Conservation (phyloP, 1,139 yeast genomes). For the Blastobotrys niveus region DNA sequence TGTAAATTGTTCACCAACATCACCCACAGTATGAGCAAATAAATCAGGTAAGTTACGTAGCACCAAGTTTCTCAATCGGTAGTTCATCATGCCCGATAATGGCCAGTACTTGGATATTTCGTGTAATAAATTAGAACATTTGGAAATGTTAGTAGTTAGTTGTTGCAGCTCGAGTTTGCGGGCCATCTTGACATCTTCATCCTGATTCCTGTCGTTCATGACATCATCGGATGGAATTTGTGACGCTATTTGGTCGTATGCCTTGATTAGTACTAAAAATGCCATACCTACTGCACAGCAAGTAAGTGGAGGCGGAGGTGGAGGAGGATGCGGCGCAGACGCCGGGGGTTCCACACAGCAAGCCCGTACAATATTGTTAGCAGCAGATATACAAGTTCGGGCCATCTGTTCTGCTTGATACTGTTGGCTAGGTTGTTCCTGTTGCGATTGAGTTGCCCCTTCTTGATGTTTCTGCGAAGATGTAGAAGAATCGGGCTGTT, state of each 20-base stretch:
- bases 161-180: constrained; percentile 6
- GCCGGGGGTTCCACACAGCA: too few species aligned
- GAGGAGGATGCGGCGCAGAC: too few species aligned
- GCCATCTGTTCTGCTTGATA: neutral
- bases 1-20: neutral
- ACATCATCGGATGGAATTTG: constrained; percentile 4
- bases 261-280: constrained; percentile 10
- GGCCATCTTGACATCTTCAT: too few species aligned
- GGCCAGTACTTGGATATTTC: constrained; percentile 5
- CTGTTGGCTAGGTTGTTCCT: too few species aligned
- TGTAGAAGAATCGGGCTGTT: too few species aligned
- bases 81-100: constrained; percentile 6
- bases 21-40: constrained; percentile 8
- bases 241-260: constrained; percentile 7
- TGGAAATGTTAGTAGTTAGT: neutral
- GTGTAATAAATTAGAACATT: constrained; percentile 5
- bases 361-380: constrained; percentile 9
- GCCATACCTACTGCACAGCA: constrained; percentile 12
- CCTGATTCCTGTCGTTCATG: too few species aligned
- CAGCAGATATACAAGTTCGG: constrained; percentile 9
- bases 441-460: too few species aligned
- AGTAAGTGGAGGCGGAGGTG: constrained; percentile 5
- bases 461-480: too few species aligned
- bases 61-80: constrained; percentile 7
- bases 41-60: constrained; percentile 8